A percentile compares a stretch with the other conserved stretches of the same genome.
These are phyloP conservation scores for Xylaria bambusicola DNA, from an alignment of 495 filamentous ascomycete genomes.

Conservation along the genomic window DNA sequence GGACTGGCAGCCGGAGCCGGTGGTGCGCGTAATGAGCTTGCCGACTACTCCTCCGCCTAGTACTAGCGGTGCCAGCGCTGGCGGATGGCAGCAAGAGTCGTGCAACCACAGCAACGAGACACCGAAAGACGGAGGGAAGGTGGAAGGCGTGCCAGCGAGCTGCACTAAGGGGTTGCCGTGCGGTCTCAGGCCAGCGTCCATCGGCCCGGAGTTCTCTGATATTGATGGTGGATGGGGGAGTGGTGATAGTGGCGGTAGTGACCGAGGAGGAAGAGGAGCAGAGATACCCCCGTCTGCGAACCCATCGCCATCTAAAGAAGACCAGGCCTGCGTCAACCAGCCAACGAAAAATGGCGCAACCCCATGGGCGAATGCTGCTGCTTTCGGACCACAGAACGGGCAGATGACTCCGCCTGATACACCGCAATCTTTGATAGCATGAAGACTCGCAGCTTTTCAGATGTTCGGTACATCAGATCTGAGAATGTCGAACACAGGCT, in stretches of 20 bases:
- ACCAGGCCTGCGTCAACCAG: too few species aligned
- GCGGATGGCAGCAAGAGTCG: not conserved
- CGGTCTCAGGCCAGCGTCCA: too few species aligned
- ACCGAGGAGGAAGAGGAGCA: not conserved
- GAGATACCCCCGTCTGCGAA: not conserved
- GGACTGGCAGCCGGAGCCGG: constrained; percentile 43
- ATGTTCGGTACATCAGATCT: not conserved
- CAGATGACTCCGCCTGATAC: constrained; percentile 3
- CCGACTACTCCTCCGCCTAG: not conserved
- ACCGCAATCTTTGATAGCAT: not conserved
- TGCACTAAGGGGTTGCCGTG: too few species aligned
- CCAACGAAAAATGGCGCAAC: too few species aligned
- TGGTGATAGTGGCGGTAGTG: too few species aligned
- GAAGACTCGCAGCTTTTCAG: not conserved
- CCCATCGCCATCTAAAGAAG: not conserved
- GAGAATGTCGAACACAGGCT: not conserved
- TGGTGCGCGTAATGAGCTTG: constrained; percentile 25
- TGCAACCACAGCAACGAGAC: too few species aligned
- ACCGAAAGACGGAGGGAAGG: too few species aligned
- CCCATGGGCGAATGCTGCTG: not conserved
- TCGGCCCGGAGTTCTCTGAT: too few species aligned
- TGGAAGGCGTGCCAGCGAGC: too few species aligned
- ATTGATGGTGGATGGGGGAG: too few species aligned
- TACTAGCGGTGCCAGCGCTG: not conserved
- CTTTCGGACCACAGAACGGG: not conserved